Evolutionary conservation across 768 basidiomycete species (phyloP).

Genomic region (Leccinellum rugosiceps): DNA sequence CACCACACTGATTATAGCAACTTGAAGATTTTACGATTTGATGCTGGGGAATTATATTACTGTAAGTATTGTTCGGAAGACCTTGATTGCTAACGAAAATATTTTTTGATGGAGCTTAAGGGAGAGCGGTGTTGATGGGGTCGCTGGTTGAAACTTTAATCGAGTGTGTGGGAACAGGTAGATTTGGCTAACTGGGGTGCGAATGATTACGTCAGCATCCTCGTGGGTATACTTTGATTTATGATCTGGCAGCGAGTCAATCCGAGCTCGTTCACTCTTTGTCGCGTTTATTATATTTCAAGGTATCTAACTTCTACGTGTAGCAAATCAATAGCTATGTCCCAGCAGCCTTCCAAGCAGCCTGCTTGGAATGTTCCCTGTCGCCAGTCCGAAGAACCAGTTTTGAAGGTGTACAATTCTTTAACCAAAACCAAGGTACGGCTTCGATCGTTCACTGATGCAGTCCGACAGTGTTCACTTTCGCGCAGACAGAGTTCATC

Average conservation of each 20-base stretch:
- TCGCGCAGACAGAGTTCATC: constrained; percentile 67
- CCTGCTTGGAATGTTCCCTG: constrained; percentile 48
- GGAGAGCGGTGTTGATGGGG: not conserved
- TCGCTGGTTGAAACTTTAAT: no score
- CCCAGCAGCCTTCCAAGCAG: constrained; percentile 66
- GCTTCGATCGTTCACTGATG: constrained; percentile 15
- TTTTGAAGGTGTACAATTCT: constrained; percentile 82
- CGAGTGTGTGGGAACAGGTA: not conserved
- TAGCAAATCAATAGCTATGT: constrained; percentile 37
- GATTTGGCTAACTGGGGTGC: not conserved
- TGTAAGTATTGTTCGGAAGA: not conserved
- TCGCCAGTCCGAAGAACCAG: constrained; percentile 42
- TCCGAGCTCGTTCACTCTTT: constrained; percentile 1
- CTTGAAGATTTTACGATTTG: not conserved
- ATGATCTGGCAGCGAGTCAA: constrained; percentile 26
- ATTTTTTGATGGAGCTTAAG: not conserved
- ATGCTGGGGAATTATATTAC: not conserved
- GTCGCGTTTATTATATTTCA: constrained; percentile 4
- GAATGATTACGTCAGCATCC: constrained; percentile 25
- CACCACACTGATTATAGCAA: no score
- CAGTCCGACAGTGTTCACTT: constrained; percentile 4
- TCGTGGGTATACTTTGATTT: not conserved
- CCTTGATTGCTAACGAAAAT: constrained; percentile 1
- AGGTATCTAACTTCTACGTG: constrained; percentile 5
- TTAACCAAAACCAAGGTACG: constrained; percentile 85